A percentile compares a stretch with the other conserved stretches of the same genome.
Conservation (phyloP, 1,139 yeast genomes). For the Candida glucosophila region DNA sequence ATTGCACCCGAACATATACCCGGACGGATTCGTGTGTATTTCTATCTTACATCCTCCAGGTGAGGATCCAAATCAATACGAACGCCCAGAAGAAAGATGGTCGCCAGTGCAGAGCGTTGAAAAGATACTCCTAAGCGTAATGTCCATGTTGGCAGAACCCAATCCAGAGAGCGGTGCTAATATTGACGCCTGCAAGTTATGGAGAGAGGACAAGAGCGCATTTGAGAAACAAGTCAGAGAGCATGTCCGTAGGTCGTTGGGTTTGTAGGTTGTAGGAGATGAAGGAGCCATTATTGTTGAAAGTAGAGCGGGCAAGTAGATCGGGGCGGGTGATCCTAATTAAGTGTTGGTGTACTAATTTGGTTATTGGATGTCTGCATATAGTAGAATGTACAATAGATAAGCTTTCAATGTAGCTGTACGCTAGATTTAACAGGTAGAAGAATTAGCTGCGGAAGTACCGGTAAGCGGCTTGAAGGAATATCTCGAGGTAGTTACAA, state of each 20-base stretch:
- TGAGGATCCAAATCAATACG: slow-evolving; percentile 94
- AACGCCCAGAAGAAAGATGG: slow-evolving; percentile 94
- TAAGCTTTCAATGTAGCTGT: too few relatives aligned
- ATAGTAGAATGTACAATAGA: too few relatives aligned
- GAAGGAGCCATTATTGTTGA: slow-evolving; percentile 6
- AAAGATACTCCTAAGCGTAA: slow-evolving; percentile 82
- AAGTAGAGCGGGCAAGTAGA: neutral
- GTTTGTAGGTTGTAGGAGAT: slow-evolving; percentile 28
- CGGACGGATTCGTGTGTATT: slow-evolving; percentile 93
- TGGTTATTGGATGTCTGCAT: too few relatives aligned
- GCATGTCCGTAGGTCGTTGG: slow-evolving; percentile 62
- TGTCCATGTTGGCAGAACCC: slow-evolving; percentile 96
- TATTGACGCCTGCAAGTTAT: slow-evolving; percentile 89
- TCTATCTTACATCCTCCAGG: slow-evolving; percentile 95
- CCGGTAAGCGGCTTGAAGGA: too few relatives aligned
- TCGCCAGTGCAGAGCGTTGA: slow-evolving; percentile 96
- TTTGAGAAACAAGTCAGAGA: slow-evolving; percentile 56
- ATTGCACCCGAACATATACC: slow-evolving; percentile 86
- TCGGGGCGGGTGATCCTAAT: too few relatives aligned
- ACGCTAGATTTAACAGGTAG: too few relatives aligned
- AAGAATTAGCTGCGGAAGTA: too few relatives aligned
- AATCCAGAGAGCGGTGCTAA: slow-evolving; percentile 96
- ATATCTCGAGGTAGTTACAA: too few relatives aligned
- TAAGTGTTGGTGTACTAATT: too few relatives aligned
- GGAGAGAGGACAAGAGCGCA: slow-evolving; percentile 75